Percentiles rank a stretch among this genome's conserved stretches.
phyloP scores from a whole-genome alignment of 495 filamentous ascomycete species.

The Daldinia caldariorum region DNA sequence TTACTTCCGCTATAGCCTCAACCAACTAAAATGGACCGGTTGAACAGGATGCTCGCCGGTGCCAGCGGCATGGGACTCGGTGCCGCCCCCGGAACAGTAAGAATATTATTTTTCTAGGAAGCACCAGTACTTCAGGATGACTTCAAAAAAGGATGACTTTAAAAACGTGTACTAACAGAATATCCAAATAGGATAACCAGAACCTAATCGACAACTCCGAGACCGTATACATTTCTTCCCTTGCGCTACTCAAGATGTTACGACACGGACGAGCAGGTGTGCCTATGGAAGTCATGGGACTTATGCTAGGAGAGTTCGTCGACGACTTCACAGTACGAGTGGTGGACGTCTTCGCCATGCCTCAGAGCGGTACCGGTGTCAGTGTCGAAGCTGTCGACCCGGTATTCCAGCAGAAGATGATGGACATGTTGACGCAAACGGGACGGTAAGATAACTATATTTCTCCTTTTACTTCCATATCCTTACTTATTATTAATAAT shows the following conservation, averaged over 20 bases:
- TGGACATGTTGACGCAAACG: constrained; percentile 98
- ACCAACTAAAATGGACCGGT: constrained; percentile 76
- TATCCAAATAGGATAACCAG: constrained; percentile 73
- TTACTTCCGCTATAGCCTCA: constrained; percentile 15
- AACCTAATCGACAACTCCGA: constrained; percentile 98
- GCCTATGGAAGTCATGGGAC: constrained; percentile 99
- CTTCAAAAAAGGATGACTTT: too few species aligned
- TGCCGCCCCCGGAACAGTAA: constrained; percentile 79
- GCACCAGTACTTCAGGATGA: too few species aligned
- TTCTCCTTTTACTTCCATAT: background rate
- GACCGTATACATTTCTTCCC: constrained; percentile 98
- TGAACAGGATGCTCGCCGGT: constrained; percentile 81
- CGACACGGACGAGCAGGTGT: constrained; percentile 96
- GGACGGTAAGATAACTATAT: constrained; percentile 72
- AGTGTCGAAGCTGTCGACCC: constrained; percentile 98
- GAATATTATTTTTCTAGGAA: constrained; percentile 38
- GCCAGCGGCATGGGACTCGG: constrained; percentile 82
- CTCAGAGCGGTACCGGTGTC: constrained; percentile 98
- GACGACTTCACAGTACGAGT: constrained; percentile 99
- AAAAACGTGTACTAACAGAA: constrained; percentile 18
- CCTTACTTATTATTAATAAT: too few species aligned
- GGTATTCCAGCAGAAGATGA: constrained; percentile 99
- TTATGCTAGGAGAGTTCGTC: constrained; percentile 98
- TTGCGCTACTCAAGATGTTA: constrained; percentile 98
- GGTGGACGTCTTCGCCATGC: constrained; percentile 99